Conservation (phyloP, 2,329 filamentous ascomycete genomes). For the Fusarium sp. region DNA sequence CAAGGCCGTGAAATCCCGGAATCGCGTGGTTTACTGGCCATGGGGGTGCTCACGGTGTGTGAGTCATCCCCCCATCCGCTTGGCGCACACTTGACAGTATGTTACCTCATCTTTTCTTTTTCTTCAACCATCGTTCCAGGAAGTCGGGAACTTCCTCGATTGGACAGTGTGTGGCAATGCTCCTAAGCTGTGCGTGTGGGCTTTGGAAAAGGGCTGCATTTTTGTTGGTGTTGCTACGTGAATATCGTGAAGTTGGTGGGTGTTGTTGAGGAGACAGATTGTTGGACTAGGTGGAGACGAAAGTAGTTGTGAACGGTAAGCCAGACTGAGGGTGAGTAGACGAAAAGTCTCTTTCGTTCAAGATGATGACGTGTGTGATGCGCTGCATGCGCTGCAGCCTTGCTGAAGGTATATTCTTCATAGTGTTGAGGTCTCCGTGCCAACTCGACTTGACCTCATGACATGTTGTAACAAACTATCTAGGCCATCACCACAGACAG, state of each 20-base stretch:
- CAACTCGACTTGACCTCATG: neutral
- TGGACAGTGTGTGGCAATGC: slow-evolving; percentile 42
- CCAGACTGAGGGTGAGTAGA: slow-evolving; percentile 17
- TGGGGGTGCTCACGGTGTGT: slow-evolving; percentile 47
- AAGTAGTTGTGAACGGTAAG: slow-evolving; percentile 11
- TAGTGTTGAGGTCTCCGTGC: slow-evolving; percentile 16
- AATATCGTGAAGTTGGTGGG: slow-evolving; percentile 17
- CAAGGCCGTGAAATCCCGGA: slow-evolving; percentile 31
- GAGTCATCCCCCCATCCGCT: slow-evolving; percentile 45
- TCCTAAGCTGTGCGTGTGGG: slow-evolving; percentile 34
- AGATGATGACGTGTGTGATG: slow-evolving; percentile 8
- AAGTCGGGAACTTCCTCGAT: slow-evolving; percentile 45
- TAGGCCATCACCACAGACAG: neutral
- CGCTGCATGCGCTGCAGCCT: neutral
- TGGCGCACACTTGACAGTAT: slow-evolving; percentile 33
- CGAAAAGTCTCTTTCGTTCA: slow-evolving; percentile 6
- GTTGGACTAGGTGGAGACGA: slow-evolving; percentile 19
- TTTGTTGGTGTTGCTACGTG: slow-evolving; percentile 10
- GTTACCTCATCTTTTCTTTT: slow-evolving; percentile 10
- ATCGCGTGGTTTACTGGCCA: slow-evolving; percentile 32
- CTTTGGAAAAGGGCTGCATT: neutral
- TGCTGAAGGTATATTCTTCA: slow-evolving; percentile 2
- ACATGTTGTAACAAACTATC: neutral
- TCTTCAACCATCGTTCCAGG: slow-evolving; percentile 22
- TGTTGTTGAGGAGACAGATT: slow-evolving; percentile 8